Conservation (phyloP, 2,329 filamentous ascomycete genomes). For the Fusarium graminum region DNA sequence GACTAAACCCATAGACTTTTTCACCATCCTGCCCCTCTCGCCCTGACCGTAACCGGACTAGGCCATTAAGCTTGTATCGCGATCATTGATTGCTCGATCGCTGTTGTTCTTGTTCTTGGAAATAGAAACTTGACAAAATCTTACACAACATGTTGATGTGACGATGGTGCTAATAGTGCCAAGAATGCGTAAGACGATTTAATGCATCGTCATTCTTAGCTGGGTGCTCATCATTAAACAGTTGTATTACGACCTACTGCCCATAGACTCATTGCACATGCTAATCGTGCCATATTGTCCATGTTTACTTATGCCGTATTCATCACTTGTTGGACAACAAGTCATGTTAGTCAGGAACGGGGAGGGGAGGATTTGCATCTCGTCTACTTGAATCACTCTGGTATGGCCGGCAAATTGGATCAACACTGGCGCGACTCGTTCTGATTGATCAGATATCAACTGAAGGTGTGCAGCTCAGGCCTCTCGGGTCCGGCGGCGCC, state of each 20-base stretch:
- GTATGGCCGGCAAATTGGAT: conserved; percentile 40
- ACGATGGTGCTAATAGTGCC: conserved; percentile 14
- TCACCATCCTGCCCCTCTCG: conserved; percentile 30
- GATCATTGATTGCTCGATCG: conserved; percentile 24
- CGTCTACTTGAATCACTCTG: conserved; percentile 24
- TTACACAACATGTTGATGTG: conserved; percentile 12
- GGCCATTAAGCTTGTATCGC: conserved; percentile 13
- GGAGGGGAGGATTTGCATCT: conserved; percentile 18
- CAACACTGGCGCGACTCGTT: conserved; percentile 33
- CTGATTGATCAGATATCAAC: conserved; percentile 27
- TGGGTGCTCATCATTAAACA: conserved; percentile 45
- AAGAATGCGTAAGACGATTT: conserved; percentile 33
- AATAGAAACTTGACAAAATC: conserved; percentile 20
- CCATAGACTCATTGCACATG: conserved; percentile 15
- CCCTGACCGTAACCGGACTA: conserved; percentile 29
- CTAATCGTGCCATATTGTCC: conserved; percentile 17
- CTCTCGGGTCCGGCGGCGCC: conserved; percentile 34
- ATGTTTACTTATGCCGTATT: conserved; percentile 13
- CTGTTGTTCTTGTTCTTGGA: conserved; percentile 5
- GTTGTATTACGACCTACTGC: conserved; percentile 12
- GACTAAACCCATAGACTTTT: conserved; percentile 41
- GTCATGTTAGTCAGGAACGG: conserved; percentile 39
- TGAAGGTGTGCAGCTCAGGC: conserved; percentile 37
- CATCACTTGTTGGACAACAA: conserved; percentile 37
- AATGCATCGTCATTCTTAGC: conserved; percentile 46